Evolutionary conservation across 2,329 filamentous ascomycete genomes (phyloP), one percentile per base, ranked within the genome.

Genomic region (Amesomyces nigricolor): DNA sequence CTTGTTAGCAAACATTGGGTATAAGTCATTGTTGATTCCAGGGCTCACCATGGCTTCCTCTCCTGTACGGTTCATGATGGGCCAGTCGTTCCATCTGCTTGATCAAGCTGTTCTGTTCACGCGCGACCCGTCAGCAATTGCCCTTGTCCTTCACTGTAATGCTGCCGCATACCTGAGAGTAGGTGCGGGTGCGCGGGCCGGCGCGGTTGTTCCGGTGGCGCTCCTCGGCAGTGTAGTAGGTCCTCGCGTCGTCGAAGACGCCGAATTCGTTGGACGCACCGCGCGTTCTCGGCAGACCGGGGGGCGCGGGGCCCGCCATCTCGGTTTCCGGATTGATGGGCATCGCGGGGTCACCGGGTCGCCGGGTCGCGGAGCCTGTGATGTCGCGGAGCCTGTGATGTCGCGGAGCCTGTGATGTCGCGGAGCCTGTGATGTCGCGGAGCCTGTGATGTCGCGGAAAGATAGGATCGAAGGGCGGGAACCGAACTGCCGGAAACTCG

Each of bases 221-320:
- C 52, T 79, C 77, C 37, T 81, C 79, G 22, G 78, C 76, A 35
- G 77, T 71, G 61, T 83, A 83, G 65, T 83, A 83, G 22, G 79
- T 82, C 65, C 74, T 76, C 56, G 80, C 80, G 70, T 82, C 79
- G 57, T 81, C 79, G 61, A 73, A 82, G 47, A 81, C 74, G 30
- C 73, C 69, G 51, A 66, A 68, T 47, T 77, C 77, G 57, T 81
- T 77, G 47, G 73, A 71, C 7, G 74, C 77, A 40, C 71, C 70
- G 44, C 66, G 59, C 17, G 42, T 48, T 48, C 58, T 53, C 16
- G 57, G 56, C 38, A 51, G 35, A n/a, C 47, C 50, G 19, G 54
- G 45, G 10, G 54, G 45, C 14, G 56, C 49, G 19, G 54, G 57
- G 14, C 55, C 54, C 19, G 45, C 57, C 51, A 63, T 59, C 17